A percentile compares a stretch with the other conserved stretches of the same genome.
Conservation (phyloP, 2,329 filamentous ascomycete genomes). For the Nakataea oryzae region DNA sequence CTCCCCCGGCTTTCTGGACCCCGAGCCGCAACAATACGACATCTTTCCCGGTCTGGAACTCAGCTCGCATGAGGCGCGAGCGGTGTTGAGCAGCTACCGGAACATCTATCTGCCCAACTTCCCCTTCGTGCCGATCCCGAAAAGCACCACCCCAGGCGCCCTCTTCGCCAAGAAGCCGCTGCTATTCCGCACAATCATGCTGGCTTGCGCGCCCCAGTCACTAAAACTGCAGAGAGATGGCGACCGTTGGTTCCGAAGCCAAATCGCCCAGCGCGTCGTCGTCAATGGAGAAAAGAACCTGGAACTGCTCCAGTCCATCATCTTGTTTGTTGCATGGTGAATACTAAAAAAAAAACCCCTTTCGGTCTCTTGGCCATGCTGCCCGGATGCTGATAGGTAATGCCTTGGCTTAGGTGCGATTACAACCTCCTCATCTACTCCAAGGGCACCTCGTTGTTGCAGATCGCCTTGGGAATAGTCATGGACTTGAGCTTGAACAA, state of each 20-base stretch:
- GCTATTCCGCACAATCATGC: conserved; percentile 27
- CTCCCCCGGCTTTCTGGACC: too few species aligned
- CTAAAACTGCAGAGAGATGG: conserved; percentile 19
- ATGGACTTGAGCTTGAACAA: conserved; percentile 26
- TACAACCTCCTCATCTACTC: conserved; percentile 25
- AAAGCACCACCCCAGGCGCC: conserved; percentile 13
- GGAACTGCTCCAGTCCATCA: conserved; percentile 26
- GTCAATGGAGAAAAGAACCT: conserved; percentile 22
- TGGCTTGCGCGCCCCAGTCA: conserved; percentile 19
- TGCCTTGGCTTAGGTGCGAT: conserved; percentile 21
- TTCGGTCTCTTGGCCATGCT: not conserved
- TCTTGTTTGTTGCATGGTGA: conserved; percentile 28
- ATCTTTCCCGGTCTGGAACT: conserved; percentile 25
- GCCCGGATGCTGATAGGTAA: not conserved
- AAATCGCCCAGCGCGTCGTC: conserved; percentile 25
- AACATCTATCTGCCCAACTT: conserved; percentile 21
- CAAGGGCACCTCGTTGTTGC: conserved; percentile 24
- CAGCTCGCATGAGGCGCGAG: conserved; percentile 19
- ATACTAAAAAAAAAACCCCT: too few species aligned
- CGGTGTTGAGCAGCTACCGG: conserved; percentile 21
- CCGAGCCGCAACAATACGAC: conserved; percentile 9
- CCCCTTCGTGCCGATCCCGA: conserved; percentile 25
- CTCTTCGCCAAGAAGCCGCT: conserved; percentile 21
- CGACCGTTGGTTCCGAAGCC: conserved; percentile 23
- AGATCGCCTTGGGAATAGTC: conserved; percentile 25